Evolutionary conservation across 164 flowering plant species (phyloP).

Genomic region (Liriodendron chinense): DNA sequence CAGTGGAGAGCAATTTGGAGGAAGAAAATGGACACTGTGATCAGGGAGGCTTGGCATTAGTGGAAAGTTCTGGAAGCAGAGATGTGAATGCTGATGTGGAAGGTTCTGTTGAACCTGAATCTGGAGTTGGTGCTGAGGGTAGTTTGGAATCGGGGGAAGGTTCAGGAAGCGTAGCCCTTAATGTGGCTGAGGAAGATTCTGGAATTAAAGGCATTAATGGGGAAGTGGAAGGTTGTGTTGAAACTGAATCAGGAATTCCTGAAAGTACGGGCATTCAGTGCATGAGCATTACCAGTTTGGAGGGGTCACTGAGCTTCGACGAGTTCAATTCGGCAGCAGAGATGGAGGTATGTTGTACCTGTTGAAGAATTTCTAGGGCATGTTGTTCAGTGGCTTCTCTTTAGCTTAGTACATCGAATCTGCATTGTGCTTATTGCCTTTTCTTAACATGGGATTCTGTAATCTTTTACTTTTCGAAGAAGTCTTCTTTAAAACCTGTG

Average conservation of each 20-base stretch:
- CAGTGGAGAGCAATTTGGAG: slow-evolving; percentile 50
- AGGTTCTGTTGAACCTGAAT: slow-evolving; percentile 6
- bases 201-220: not conserved
- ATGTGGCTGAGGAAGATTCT: not conserved
- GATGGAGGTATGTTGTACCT: slow-evolving; percentile 60
- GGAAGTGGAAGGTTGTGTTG: slow-evolving; percentile 3
- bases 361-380: not conserved
- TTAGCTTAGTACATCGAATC: no score
- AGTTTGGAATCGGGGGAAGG: not conserved
- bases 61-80: slow-evolving; percentile 19
- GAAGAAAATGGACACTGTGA: slow-evolving; percentile 37
- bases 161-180: not conserved
- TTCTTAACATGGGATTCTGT: not conserved
- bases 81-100: slow-evolving; percentile 10
- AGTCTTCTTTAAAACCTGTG: no score
- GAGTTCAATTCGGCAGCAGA: slow-evolving; percentile 57
- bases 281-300: slow-evolving; percentile 15
- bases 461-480: no score
- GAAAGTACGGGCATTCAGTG: slow-evolving; percentile 15
- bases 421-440: not conserved
- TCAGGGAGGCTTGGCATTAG: slow-evolving; percentile 13
- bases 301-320: slow-evolving; percentile 54
- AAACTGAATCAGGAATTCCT: slow-evolving; percentile 15
- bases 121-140: slow-evolving; percentile 5
- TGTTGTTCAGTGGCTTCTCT: not conserved